phyloP scores from a whole-genome alignment of 164 flowering plant genomes.

The Umbilicus rupestris region DNA sequence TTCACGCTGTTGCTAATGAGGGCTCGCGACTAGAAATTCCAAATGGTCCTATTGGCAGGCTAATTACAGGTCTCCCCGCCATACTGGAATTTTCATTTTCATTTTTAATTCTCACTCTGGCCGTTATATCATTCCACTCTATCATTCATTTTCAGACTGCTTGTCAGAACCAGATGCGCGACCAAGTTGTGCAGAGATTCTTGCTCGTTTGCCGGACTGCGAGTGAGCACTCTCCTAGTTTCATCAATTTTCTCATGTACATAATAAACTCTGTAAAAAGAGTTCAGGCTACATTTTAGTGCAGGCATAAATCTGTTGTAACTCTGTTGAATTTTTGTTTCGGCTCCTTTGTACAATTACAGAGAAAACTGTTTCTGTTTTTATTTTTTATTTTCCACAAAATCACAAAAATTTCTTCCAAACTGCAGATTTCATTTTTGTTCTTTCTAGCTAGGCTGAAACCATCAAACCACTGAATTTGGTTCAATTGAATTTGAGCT shows the following conservation, averaged over 20 bases:
- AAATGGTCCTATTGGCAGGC: slow-evolving; percentile 82
- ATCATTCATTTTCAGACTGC: slow-evolving; percentile 50
- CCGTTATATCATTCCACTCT: not conserved
- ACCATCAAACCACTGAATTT: no score
- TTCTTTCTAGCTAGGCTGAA: no score
- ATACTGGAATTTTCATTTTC: not conserved
- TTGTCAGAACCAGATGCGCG: slow-evolving; percentile 79
- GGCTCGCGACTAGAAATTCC: slow-evolving; percentile 78
- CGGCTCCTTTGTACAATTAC: not conserved
- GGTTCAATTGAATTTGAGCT: no score
- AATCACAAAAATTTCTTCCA: no score
- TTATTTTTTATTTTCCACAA: no score
- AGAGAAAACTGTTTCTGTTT: not conserved
- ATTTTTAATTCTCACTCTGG: not conserved
- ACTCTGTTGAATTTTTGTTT: not conserved
- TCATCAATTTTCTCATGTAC: slow-evolving; percentile 7
- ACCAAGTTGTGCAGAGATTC: slow-evolving; percentile 81
- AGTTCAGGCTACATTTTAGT: not conserved
- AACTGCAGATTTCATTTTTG: no score
- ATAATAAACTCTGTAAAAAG: slow-evolving; percentile 4
- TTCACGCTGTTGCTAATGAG: slow-evolving; percentile 84
- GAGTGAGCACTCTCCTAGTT: slow-evolving; percentile 28
- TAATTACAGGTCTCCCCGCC: slow-evolving; percentile 49
- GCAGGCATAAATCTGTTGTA: not conserved
- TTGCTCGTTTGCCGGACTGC: slow-evolving; percentile 67